Evolutionary conservation across 2,329 filamentous ascomycete species (phyloP).

Genomic region (Diaporthe capsici): DNA sequence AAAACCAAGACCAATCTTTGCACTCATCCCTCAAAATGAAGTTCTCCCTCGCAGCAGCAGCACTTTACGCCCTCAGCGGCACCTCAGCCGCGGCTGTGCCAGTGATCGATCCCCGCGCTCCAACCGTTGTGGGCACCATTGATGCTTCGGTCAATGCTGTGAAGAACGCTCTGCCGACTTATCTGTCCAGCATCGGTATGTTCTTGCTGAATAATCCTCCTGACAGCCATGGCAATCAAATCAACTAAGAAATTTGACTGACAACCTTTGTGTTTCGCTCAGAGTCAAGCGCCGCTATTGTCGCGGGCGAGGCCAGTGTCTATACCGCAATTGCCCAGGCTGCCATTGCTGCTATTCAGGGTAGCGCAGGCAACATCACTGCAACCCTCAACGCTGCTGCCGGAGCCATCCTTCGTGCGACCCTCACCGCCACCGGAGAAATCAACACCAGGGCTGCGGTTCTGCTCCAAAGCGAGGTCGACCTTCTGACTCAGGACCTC

Average conservation of each 20-base stretch:
- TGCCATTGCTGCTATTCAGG: neutral
- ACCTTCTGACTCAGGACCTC: neutral
- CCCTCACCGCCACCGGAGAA: neutral
- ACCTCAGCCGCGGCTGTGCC: neutral
- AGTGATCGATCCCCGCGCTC: neutral
- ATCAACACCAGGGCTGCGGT: neutral
- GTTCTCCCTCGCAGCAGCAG: slow-evolving; percentile 5
- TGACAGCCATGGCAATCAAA: neutral
- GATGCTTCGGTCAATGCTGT: neutral
- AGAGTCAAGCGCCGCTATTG: neutral
- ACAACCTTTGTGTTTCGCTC: neutral
- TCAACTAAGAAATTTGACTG: neutral
- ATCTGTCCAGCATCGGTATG: slow-evolving; percentile 1
- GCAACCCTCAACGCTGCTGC: neutral
- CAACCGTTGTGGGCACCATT: slow-evolving; percentile 14
- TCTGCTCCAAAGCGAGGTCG: slow-evolving; percentile 1
- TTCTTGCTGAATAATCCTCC: too few species aligned
- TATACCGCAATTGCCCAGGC: neutral
- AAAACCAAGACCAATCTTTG: neutral
- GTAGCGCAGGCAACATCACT: neutral
- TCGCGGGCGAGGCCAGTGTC: neutral
- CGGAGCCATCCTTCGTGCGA: neutral
- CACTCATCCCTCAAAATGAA: slow-evolving; percentile 5
- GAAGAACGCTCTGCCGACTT: neutral
- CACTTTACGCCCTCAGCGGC: neutral